Evolutionary conservation across 495 filamentous ascomycete genomes (phyloP), one percentile per base, ranked within the genome.

Genomic region (Pyronema domesticum): DNA sequence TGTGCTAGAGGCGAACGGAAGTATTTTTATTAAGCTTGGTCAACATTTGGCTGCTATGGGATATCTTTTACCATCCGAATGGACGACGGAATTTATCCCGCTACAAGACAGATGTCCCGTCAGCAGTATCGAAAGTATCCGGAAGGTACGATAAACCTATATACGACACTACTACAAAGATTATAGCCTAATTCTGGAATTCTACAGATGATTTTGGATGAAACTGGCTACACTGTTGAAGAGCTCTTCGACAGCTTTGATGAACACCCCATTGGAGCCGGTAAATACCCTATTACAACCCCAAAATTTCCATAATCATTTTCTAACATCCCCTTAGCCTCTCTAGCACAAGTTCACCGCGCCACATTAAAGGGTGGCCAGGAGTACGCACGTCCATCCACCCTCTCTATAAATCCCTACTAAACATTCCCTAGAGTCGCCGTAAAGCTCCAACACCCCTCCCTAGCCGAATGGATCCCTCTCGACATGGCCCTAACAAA

Each of bases 21-120:
- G 89, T 6, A 88, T 99, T 61, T 99, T 96, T 60, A 96, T 99
- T 63, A 99, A 99, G 68, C 70, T 99, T 23, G 91, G 91, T 18
- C 91, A 99, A 59, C 91, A 99, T 71, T 69, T 99, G 68, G 76
- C 79, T 64, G 91, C 87, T 57, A 87, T 99, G 86, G 88, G 87
- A 61, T 99, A 99, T 65, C 74, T 99, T 9, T 78, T 99, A 6
- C 91, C 93, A 1, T 65, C 74, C 15, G 91, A 99, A 71, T 99
- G 93, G 93, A 95, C 88, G 4, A 80, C 81, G 23, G 95, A 89
- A 2, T 96, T 99, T 66, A 82, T 96, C 60, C 91, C 93, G 3
- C 76, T 99, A 4, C 91, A 99, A 69, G 93, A 99, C 70, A 80
- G 82, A 65, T 99, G 91, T 65, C 91, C 91, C 1, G 82, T 96